Percentiles rank a stretch among this genome's conserved stretches.
Conservation (phyloP, 768 basidiomycete species). For the Tulasnella sp. region DNA sequence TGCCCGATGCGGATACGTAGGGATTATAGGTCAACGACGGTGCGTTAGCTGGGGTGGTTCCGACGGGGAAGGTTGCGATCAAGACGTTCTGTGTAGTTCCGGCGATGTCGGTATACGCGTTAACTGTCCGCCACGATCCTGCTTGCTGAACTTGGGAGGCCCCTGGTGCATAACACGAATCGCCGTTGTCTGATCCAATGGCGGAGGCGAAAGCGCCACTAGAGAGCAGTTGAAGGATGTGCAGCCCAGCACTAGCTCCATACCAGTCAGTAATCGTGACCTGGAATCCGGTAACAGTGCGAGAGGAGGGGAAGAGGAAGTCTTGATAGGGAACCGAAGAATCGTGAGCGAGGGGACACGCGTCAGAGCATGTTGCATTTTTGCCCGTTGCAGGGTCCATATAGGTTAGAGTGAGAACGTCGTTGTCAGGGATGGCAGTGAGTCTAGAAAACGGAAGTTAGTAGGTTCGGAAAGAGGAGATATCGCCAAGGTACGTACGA, state of each 20-base stretch:
- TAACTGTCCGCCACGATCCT: constrained; percentile 64
- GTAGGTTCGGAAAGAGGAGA: background rate
- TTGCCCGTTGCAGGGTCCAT: constrained; percentile 69
- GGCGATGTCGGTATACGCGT: constrained; percentile 66
- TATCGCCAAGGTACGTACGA: constrained; percentile 49
- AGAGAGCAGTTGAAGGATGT: constrained; percentile 87
- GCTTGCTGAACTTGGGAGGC: constrained; percentile 64
- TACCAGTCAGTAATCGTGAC: constrained; percentile 72
- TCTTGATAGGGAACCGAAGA: constrained; percentile 82
- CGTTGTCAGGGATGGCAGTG: constrained; percentile 85
- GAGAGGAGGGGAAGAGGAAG: constrained; percentile 66
- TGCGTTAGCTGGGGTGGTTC: constrained; percentile 54
- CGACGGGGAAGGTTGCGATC: constrained; percentile 60
- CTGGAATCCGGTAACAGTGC: constrained; percentile 83
- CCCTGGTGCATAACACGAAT: constrained; percentile 73
- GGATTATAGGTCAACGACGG: constrained; percentile 88
- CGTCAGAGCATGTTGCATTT: constrained; percentile 68
- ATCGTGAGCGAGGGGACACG: constrained; percentile 78
- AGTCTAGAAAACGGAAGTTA: constrained; percentile 50
- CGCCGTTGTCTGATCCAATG: constrained; percentile 51
- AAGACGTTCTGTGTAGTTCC: constrained; percentile 77
- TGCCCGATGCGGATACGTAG: constrained; percentile 83
- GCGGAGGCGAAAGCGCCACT: constrained; percentile 88
- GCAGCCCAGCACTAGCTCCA: constrained; percentile 75
- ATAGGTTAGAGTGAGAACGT: constrained; percentile 69